phyloP scores from a whole-genome alignment of 2,329 filamentous ascomycete species.

The Thelonectria olida region DNA sequence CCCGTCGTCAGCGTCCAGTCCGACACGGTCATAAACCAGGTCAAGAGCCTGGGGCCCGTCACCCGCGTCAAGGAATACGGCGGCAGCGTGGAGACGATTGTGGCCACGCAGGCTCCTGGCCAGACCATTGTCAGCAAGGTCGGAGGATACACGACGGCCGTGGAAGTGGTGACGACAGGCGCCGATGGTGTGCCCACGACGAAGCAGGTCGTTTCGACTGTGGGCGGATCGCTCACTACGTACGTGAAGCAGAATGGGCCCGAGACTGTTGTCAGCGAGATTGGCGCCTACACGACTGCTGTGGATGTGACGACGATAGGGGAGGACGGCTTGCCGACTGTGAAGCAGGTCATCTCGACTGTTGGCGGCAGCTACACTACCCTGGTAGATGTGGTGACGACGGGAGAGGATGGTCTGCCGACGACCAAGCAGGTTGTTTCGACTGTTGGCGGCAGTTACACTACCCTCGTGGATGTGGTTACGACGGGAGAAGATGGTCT shows the following conservation, averaged over 20 bases:
- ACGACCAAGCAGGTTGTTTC: not conserved
- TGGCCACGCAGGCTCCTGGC: conserved; percentile 16
- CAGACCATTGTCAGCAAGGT: conserved; percentile 10
- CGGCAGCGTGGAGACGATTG: conserved; percentile 29
- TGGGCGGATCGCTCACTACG: not conserved
- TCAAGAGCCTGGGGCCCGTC: conserved; percentile 33
- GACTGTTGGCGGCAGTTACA: not conserved
- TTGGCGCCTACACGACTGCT: not conserved
- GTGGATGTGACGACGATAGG: not conserved
- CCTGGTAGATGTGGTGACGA: not conserved
- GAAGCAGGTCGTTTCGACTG: conserved; percentile 24
- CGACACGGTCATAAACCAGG: conserved; percentile 34
- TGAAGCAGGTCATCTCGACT: not conserved
- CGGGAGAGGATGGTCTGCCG: not conserved
- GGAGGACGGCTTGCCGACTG: not conserved
- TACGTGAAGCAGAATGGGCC: not conserved
- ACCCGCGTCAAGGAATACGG: conserved; percentile 31
- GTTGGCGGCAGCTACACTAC: conserved; percentile 9
- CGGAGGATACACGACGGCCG: not conserved
- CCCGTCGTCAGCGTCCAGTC: conserved; percentile 32
- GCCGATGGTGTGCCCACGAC: conserved; percentile 25
- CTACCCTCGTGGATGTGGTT: not conserved
- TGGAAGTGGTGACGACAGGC: conserved; percentile 17
- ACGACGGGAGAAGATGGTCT: not conserved
- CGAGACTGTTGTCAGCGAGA: not conserved